Evolutionary conservation across 2,329 filamentous ascomycete species (phyloP).

Genomic region (Cercospora sp.): DNA sequence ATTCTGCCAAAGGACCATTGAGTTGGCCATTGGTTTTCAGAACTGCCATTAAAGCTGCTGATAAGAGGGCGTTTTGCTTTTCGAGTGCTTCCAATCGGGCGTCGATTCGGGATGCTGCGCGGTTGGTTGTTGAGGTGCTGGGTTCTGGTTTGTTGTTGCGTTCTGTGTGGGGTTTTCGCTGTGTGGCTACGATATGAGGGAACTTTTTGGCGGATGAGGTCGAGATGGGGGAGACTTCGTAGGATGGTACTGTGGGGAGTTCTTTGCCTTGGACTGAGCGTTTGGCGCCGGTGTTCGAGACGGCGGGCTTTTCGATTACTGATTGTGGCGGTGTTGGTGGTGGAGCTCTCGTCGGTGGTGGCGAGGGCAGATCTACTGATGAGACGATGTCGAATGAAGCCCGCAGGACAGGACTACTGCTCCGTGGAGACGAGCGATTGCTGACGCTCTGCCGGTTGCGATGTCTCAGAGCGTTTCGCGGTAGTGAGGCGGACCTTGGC

Average conservation of each 20-base stretch:
- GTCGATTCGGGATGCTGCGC: slow-evolving; percentile 29
- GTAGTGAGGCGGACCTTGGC: slow-evolving; percentile 36
- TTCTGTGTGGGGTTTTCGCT: slow-evolving; percentile 16
- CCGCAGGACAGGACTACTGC: slow-evolving; percentile 18
- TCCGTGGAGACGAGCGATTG: slow-evolving; percentile 23
- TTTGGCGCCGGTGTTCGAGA: slow-evolving; percentile 17
- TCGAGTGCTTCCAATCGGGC: slow-evolving; percentile 43
- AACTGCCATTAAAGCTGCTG: slow-evolving; percentile 45
- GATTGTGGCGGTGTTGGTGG: slow-evolving; percentile 39
- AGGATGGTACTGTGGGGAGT: slow-evolving; percentile 28
- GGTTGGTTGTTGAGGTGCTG: slow-evolving; percentile 11
- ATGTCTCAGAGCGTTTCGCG: slow-evolving; percentile 27
- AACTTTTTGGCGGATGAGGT: slow-evolving; percentile 21
- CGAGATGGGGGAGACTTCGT: slow-evolving; percentile 27
- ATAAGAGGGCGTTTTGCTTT: slow-evolving; percentile 43
- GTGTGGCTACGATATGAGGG: slow-evolving; percentile 31
- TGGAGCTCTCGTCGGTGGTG: slow-evolving; percentile 37
- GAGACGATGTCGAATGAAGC: slow-evolving; percentile 28
- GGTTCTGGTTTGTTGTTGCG: slow-evolving; percentile 14
- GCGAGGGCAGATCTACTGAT: slow-evolving; percentile 34
- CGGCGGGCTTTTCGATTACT: slow-evolving; percentile 30
- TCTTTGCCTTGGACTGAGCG: slow-evolving; percentile 27
- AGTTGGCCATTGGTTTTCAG: slow-evolving; percentile 40
- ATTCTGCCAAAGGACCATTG: slow-evolving; percentile 31
- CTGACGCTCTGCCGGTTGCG: slow-evolving; percentile 25